Percentiles rank a stretch among this genome's conserved stretches.
Evolutionary conservation across 306 rosid genomes (phyloP).

Genomic region (Prinsepia uniflora): DNA sequence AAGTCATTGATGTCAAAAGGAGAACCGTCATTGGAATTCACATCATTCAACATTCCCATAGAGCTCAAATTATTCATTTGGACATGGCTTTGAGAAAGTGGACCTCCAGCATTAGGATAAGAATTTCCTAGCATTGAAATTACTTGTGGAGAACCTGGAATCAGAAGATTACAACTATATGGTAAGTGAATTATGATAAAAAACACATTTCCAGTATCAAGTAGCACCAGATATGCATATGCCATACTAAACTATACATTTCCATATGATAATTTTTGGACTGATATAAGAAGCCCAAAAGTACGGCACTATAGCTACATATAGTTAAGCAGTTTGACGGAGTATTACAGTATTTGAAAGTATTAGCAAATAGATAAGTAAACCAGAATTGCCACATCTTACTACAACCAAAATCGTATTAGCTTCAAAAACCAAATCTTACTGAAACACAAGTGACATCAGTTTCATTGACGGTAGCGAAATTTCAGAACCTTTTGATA

Average conservation of each 20-base stretch:
- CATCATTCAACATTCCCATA: constrained; percentile 92
- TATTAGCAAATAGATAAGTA: not conserved
- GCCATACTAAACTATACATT: not conserved
- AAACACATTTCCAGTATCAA: not conserved
- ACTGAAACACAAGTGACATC: not conserved
- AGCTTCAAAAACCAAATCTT: not conserved
- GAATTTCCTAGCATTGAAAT: constrained; percentile 87
- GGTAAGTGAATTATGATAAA: not conserved
- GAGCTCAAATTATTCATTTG: constrained; percentile 75
- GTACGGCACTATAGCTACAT: not conserved
- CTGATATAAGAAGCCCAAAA: not conserved
- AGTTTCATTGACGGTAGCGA: not conserved
- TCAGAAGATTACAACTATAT: constrained; percentile 33
- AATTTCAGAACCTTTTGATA: not conserved
- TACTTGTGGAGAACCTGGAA: constrained; percentile 88
- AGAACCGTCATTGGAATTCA: constrained; percentile 67
- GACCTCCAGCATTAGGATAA: constrained; percentile 81
- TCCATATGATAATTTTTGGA: not conserved
- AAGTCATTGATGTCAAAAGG: constrained; percentile 94
- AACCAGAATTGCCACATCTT: not conserved
- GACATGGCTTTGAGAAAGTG: constrained; percentile 77
- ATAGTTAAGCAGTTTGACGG: not conserved
- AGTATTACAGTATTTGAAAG: not conserved
- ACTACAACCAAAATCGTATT: constrained; percentile 3
- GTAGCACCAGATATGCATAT: not conserved